Percentiles rank a stretch among this genome's conserved stretches.
Conservation (phyloP, 2,329 filamentous ascomycete genomes). For the Cordyceps fumosorosea region DNA sequence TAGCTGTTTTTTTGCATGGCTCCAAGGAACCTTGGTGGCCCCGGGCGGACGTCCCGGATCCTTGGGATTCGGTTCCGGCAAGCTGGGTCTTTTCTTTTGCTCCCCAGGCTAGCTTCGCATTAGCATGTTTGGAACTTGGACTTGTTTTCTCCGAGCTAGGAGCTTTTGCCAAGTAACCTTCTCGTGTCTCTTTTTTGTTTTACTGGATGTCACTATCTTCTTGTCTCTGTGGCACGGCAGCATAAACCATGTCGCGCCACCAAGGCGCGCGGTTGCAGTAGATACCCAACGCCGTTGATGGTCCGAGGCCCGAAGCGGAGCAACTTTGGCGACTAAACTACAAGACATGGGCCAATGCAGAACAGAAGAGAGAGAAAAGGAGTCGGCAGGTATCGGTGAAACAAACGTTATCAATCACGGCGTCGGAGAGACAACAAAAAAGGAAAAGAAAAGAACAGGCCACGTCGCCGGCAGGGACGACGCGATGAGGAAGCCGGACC, state of each 20-base stretch:
- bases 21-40: not conserved
- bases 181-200: not conserved
- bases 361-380: not conserved
- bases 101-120: conserved; percentile 1
- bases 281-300: too few relatives aligned
- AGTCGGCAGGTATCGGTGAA: not conserved
- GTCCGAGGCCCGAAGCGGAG: too few relatives aligned
- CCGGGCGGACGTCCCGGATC: not conserved
- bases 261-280: too few relatives aligned
- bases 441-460: not conserved
- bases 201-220: not conserved
- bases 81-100: not conserved
- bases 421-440: not conserved
- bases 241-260: too few relatives aligned
- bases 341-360: not conserved
- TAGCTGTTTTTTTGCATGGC: not conserved
- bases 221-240: too few relatives aligned
- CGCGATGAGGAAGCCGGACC: not conserved
- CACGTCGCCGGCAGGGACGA: not conserved
- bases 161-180: not conserved
- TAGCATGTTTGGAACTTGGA: conserved; percentile 1
- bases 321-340: not conserved
- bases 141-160: not conserved
- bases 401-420: not conserved
- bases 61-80: conserved; percentile 8